Evolutionary conservation across 495 filamentous ascomycete genomes (phyloP).

Genomic region (Trichoderma virens): DNA sequence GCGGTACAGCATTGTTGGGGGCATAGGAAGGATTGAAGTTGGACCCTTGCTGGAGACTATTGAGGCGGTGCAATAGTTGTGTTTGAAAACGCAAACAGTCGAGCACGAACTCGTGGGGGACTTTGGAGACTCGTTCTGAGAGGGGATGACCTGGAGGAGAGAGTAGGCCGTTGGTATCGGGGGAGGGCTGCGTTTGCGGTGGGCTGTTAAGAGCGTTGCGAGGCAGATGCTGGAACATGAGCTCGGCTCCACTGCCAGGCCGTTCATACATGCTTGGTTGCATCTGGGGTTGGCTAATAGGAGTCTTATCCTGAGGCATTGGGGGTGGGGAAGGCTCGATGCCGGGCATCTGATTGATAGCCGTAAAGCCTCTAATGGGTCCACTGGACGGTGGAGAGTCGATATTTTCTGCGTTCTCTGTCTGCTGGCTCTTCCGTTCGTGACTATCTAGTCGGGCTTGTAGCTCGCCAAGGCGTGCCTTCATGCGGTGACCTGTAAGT

Average conservation of each 20-base stretch:
- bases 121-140: neutral
- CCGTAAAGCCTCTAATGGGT: neutral
- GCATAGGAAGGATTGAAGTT: neutral
- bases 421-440: neutral
- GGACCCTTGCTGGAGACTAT: slow-evolving; percentile 1
- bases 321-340: neutral
- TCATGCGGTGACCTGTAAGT: slow-evolving; percentile 9
- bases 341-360: neutral
- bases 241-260: neutral
- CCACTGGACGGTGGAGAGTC: neutral
- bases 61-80: neutral
- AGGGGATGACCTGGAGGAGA: neutral
- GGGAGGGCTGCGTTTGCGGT: neutral
- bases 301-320: neutral
- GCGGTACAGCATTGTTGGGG: neutral
- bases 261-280: neutral
- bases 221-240: neutral
- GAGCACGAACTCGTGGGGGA: neutral
- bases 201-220: neutral
- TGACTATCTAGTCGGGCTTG: slow-evolving; percentile 10
- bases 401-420: neutral
- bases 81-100: slow-evolving; percentile 11
- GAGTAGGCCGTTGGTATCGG: neutral
- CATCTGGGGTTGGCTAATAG: neutral
- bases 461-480: slow-evolving; percentile 10